Conservation (phyloP, 1,284 basidiomycete species). For the Meripilus lineatus region DNA sequence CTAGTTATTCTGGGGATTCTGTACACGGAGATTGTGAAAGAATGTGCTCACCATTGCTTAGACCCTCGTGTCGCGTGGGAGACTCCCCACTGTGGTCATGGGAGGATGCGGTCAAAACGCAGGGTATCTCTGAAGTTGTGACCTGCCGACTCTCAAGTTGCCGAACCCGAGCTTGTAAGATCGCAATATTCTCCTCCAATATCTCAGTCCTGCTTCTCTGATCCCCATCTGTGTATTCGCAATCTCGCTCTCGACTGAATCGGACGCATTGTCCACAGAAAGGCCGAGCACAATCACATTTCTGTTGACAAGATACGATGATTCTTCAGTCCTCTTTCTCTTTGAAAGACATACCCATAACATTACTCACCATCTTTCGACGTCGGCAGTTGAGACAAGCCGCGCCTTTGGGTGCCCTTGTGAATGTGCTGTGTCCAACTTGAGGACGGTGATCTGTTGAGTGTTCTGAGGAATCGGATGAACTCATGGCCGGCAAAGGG, state of each 20-base stretch:
- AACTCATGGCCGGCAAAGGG: no score
- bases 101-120: no score
- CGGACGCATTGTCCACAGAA: constrained; percentile 28
- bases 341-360: neutral
- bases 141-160: constrained; percentile 25
- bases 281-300: constrained; percentile 26
- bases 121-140: no score
- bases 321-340: neutral
- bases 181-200: constrained; percentile 26
- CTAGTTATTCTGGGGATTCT: no score
- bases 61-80: no score
- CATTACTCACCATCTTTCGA: constrained; percentile 25
- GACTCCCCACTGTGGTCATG: no score
- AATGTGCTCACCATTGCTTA: no score
- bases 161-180: constrained; percentile 23
- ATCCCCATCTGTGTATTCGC: constrained; percentile 28
- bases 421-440: no score
- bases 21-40: no score
- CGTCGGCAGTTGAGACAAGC: constrained; percentile 30
- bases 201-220: constrained; percentile 25
- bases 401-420: constrained; percentile 26
- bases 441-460: no score
- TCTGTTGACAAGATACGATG: constrained; percentile 13
- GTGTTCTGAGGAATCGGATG: no score
- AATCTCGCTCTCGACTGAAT: constrained; percentile 25